phyloP scores from a whole-genome alignment of 495 filamentous ascomycete genomes.

The Penicillium bovifimosum region DNA sequence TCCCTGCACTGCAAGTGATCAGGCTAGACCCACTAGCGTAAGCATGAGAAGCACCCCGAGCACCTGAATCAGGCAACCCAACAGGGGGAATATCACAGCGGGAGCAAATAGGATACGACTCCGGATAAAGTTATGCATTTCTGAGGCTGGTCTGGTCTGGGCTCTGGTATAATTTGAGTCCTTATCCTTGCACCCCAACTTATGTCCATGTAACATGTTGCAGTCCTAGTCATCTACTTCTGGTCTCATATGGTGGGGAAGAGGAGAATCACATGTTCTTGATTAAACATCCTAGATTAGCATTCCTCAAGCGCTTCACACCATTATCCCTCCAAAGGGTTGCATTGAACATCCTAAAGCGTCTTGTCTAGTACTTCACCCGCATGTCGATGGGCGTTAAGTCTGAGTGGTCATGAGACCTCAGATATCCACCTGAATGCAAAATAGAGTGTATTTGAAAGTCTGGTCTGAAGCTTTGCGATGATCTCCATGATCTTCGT shows the following conservation, averaged over 20 bases:
- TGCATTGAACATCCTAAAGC: background rate
- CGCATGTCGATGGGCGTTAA: background rate
- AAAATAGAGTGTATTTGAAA: background rate
- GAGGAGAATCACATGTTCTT: slow-evolving; percentile 7
- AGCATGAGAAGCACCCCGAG: background rate
- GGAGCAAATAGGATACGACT: background rate
- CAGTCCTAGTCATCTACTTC: background rate
- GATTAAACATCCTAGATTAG: background rate
- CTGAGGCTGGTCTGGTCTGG: background rate
- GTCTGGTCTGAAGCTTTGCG: slow-evolving; percentile 1
- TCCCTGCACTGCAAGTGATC: slow-evolving; percentile 1
- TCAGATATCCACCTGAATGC: background rate
- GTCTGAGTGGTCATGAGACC: slow-evolving; percentile 3
- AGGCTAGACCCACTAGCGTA: slow-evolving; percentile 1
- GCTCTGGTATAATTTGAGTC: background rate
- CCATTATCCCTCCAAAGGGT: background rate
- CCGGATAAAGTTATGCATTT: background rate
- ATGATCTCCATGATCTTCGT: slow-evolving; percentile 7
- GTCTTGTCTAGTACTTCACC: background rate
- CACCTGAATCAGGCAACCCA: background rate
- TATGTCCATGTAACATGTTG: no score
- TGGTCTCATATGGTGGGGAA: background rate
- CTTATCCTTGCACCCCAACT: background rate
- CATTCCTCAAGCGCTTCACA: background rate
- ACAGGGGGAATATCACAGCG: background rate